These are phyloP conservation scores for Suillus lakei DNA, from an alignment of 768 basidiomycete genomes.

Conservation along the genomic window DNA sequence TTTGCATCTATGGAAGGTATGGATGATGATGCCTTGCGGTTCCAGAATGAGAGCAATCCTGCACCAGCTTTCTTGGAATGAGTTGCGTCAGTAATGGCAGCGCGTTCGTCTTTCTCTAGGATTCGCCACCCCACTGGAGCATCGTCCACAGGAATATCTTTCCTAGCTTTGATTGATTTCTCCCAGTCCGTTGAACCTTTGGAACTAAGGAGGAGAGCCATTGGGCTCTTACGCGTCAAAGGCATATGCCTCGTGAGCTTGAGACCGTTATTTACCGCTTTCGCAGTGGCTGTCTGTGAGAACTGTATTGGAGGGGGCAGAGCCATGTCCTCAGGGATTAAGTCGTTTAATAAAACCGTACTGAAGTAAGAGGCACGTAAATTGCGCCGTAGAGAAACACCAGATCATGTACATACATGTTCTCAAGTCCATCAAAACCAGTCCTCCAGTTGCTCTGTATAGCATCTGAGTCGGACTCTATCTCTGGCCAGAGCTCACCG, in stretches of 20 bases:
- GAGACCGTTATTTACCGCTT: constrained; percentile 62
- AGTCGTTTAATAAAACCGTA: constrained; percentile 40
- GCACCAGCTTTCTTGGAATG: constrained; percentile 53
- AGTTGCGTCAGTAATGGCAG: constrained; percentile 39
- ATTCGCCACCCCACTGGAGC: constrained; percentile 77
- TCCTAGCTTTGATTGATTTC: constrained; percentile 59
- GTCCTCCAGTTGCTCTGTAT: constrained; percentile 42
- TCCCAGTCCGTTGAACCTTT: constrained; percentile 84
- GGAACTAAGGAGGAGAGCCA: constrained; percentile 69
- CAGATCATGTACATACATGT: constrained; percentile 55
- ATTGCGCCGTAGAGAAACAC: constrained; percentile 5
- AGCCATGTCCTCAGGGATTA: constrained; percentile 56
- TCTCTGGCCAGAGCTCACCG: constrained; percentile 55
- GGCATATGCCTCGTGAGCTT: constrained; percentile 66
- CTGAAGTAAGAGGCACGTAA: constrained; percentile 36
- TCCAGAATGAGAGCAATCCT: constrained; percentile 77
- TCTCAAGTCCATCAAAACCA: constrained; percentile 54
- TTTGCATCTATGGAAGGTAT: constrained; percentile 26
- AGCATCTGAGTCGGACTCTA: constrained; percentile 18
- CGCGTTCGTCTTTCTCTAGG: constrained; percentile 55
- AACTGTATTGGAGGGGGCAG: constrained; percentile 57
- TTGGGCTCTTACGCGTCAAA: constrained; percentile 61
- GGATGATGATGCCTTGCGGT: constrained; percentile 42
- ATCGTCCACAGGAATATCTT: constrained; percentile 52
- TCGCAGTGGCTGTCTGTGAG: constrained; percentile 58